Base-by-base conservation (phyloP, 2,329 filamentous ascomycete genomes). In the Berkeleyomyces rouxiae region DNA sequence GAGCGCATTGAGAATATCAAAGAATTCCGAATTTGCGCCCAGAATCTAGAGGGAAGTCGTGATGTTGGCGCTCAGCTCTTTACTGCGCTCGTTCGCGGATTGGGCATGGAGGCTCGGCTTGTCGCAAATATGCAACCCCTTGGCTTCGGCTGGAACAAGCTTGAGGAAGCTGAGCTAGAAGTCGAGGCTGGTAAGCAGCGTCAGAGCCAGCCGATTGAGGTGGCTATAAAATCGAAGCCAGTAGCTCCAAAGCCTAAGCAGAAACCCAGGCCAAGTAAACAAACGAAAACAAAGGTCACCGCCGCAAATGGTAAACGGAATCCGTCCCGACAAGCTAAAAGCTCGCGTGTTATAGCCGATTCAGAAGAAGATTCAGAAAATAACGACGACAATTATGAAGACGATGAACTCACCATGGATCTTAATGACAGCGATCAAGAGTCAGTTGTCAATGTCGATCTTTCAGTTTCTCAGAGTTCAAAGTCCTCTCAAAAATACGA, bases 11-110 rank as follows among this genome's bases (percentile, higher is more conserved):
- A 75, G n/a, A 76, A 77, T 61, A 68, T 91, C 0, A 76, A 84
- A 0, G 83, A 83, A 3, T 91, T 96, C 65, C 82, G 85, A 43
- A 74, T 79, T 31, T 76, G 79, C 58, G 92, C 92, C 1, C 81
- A 82, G 66, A 75, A 76, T 40, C 89, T 88, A 68, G 77, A 83
- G 65, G 93, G 93, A 0, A 96, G 90, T 65, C 81, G 91, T 66
- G 93, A 97, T 71, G 79, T 93, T 2, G 91, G 90, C 0, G 86
- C 88, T 0, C 91, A 97, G 70, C 78, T 99, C 0, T 97, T 97
- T 67, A 95, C 90, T 0, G 88, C 90, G 2, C 74, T 99, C 6
- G 72, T 96, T 31, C 80, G 93, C 66, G 90, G 85, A 0, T 71
- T 97, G 9, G 88, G 88, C 0, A 75, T 97, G 2, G 90, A 96